Percentiles rank a stretch among this genome's conserved stretches.
phyloP scores from a whole-genome alignment of 2,329 filamentous ascomycete genomes.

The Aspergillus melleus region DNA sequence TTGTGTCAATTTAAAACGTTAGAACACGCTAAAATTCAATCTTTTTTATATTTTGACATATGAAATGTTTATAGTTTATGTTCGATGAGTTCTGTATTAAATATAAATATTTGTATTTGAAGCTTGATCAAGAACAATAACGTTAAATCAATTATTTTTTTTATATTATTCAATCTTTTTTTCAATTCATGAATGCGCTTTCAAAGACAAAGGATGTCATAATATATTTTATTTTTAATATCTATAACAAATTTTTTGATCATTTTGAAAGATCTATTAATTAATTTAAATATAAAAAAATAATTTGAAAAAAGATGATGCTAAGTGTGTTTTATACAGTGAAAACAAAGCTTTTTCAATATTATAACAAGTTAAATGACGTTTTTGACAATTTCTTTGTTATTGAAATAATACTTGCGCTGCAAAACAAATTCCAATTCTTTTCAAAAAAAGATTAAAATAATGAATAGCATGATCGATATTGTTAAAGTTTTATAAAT shows the following conservation, averaged over 20 bases:
- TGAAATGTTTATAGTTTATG: conserved; percentile 9
- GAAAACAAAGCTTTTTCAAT: conserved; percentile 12
- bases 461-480: not conserved
- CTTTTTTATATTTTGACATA: conserved; percentile 16
- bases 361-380: conserved; percentile 13
- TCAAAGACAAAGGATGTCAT: conserved; percentile 18
- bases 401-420: not conserved
- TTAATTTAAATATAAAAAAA: conserved; percentile 10
- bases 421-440: conserved; percentile 16
- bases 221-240: conserved; percentile 15
- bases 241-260: conserved; percentile 2
- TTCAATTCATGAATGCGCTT: conserved; percentile 11
- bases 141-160: conserved; percentile 15
- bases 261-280: no score
- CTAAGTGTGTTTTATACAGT: not conserved
- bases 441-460: not conserved
- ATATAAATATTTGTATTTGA: not conserved
- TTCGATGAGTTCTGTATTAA: conserved; percentile 2
- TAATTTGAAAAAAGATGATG: conserved; percentile 15
- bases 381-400: not conserved
- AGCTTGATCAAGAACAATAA: conserved; percentile 7
- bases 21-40: conserved; percentile 18
- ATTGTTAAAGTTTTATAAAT: not conserved
- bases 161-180: conserved; percentile 21
- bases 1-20: conserved; percentile 18